Evolutionary conservation across 169 alveolate species (phyloP).

Genomic region (Plasmodium malariae): DNA sequence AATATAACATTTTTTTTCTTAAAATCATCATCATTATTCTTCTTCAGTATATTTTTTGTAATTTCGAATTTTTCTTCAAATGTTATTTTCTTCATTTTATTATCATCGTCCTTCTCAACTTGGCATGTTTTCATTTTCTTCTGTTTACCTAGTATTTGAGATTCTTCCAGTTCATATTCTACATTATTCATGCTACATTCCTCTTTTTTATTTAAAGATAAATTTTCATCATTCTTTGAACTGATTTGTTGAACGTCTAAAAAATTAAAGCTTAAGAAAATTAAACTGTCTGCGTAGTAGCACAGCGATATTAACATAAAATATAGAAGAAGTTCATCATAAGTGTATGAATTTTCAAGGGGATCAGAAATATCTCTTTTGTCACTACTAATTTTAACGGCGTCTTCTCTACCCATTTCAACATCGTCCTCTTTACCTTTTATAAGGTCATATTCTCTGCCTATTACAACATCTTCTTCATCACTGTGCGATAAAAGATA

Average conservation of each 20-base stretch:
- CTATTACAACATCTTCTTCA: not conserved
- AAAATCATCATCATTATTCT: not conserved
- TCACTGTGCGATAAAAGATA: constrained; percentile 15
- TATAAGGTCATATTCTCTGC: not conserved
- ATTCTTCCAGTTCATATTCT: not conserved
- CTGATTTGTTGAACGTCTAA: constrained; percentile 12
- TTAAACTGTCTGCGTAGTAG: constrained; percentile 54
- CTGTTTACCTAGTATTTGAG: not conserved
- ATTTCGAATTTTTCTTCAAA: not conserved
- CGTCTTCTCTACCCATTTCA: not conserved
- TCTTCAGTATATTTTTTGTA: not conserved
- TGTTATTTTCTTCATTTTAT: not conserved
- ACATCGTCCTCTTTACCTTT: not conserved
- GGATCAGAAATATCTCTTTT: not conserved
- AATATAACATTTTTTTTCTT: not conserved
- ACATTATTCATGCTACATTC: not conserved
- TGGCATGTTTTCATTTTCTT: not conserved
- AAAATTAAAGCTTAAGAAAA: constrained; percentile 24
- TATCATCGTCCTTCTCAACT: not conserved
- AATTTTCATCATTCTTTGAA: not conserved
- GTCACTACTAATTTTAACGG: not conserved
- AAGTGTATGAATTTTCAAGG: not conserved
- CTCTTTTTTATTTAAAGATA: not conserved
- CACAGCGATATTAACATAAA: constrained; percentile 54
- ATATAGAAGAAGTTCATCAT: constrained; percentile 14